Evolutionary conservation across 2,329 filamentous ascomycete genomes (phyloP), one percentile per base, ranked within the genome.

Genomic region (Aspergillus candidus): DNA sequence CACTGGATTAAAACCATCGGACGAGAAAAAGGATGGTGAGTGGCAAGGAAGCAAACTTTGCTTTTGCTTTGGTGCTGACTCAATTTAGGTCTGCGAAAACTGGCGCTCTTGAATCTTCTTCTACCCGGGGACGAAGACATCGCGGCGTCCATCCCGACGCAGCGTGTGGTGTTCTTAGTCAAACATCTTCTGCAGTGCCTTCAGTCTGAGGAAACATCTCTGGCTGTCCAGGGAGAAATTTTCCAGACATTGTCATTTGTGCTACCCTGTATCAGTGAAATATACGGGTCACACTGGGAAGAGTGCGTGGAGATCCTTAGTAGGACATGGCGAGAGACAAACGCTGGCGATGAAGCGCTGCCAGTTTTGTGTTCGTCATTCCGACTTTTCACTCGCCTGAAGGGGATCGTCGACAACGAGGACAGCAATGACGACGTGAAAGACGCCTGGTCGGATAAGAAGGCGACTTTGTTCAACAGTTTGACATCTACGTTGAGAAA

Each of bases 201-300:
- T 0, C 76, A 83, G 11, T 72, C 82, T 55, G 73, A 72, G 48
- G 58, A 88, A 41, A 69, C 78, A 63, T 51, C 52, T 27, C 44
- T 59, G 11, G 57, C 52, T 7, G 40, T 69, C 33, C 61, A 57
- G 44, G 59, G 69, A 1, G 69, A 73, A 49, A 62, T 66, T 1
- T 51, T 71, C 34, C 68, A 67, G 47, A 62, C 69, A 5, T 55
- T 83, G 38, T 61, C 66, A 2, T 67, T 72, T 3, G 69, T 95
- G 3, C 66, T 96, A 0, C 86, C 87, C 2, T 78, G 77, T 33
- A 83, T 96, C 55, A 78, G 80, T 46, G 84, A 89, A 37, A 81
- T 95, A 1, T 96, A 95, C 56, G 93, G 91, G 0, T 80, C 86
- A 0, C 87, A 95, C 59, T 98, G 93, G 93, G 77, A 83, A 40